These are phyloP conservation scores for Leishmania arabica DNA, from an alignment of 208 protist genomes.

Conservation along the genomic window DNA sequence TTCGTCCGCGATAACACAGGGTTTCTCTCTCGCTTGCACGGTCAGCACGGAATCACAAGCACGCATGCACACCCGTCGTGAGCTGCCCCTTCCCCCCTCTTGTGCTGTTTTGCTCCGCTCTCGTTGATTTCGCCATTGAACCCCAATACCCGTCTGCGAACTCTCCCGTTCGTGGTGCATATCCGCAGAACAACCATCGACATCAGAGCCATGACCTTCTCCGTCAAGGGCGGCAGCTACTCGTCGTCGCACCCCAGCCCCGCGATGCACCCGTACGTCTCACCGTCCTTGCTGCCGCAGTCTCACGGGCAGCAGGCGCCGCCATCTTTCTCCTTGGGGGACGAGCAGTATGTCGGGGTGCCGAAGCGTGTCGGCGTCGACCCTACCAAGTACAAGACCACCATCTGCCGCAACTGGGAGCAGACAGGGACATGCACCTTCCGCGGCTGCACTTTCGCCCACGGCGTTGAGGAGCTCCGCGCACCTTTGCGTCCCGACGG, in stretches of 20 bases:
- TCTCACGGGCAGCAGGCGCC: slow-evolving; percentile 44
- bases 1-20: not conserved
- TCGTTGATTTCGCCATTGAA: not conserved
- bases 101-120: not conserved
- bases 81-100: not conserved
- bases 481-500: slow-evolving; percentile 46
- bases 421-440: slow-evolving; percentile 67
- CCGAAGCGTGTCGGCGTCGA: slow-evolving; percentile 67
- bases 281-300: slow-evolving; percentile 36
- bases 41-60: not conserved
- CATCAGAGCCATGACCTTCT: slow-evolving; percentile 60
- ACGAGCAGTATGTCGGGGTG: slow-evolving; percentile 34
- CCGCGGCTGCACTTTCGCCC: slow-evolving; percentile 82
- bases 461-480: slow-evolving; percentile 81
- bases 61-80: not conserved
- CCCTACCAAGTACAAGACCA: slow-evolving; percentile 86
- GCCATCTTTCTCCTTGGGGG: slow-evolving; percentile 57
- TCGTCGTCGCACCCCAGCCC: slow-evolving; percentile 52
- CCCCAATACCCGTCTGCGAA: not conserved
- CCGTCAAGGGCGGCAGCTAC: slow-evolving; percentile 57
- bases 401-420: slow-evolving; percentile 86
- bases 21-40: not conserved
- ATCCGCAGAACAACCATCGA: not conserved
- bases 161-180: not conserved
- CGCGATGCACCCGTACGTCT: slow-evolving; percentile 48